Percentiles rank a stretch among this genome's conserved stretches.
phyloP scores from a whole-genome alignment of 257 asterid genomes.

The Anisodus acutangulus region DNA sequence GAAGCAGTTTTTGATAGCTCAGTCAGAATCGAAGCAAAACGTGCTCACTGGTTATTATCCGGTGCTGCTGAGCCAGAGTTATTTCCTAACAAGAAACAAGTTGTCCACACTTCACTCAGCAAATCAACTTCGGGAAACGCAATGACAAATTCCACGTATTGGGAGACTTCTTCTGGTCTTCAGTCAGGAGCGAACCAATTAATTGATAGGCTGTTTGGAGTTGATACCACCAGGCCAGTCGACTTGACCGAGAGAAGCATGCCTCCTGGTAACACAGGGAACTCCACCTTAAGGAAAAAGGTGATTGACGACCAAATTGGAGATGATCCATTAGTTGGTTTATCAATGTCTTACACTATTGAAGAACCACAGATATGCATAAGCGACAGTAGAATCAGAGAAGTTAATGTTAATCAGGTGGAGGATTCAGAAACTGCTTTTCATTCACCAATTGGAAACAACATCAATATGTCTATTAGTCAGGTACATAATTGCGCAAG shows the following conservation, averaged over 20 bases:
- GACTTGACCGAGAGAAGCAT: constrained; percentile 45
- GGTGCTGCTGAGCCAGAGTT: constrained; percentile 65
- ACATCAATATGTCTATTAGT: constrained; percentile 51
- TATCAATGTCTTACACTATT: constrained; percentile 68
- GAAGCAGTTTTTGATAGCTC: constrained; percentile 68
- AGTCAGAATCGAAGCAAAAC: constrained; percentile 64
- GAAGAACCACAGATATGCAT: constrained; percentile 62
- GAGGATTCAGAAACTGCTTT: constrained; percentile 61
- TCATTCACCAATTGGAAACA: constrained; percentile 50
- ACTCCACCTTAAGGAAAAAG: constrained; percentile 32
- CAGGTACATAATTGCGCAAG: constrained; percentile 55
- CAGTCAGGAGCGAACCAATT: constrained; percentile 59
- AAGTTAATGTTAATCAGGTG: constrained; percentile 73
- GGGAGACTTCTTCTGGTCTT: constrained; percentile 73
- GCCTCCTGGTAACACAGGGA: constrained; percentile 49
- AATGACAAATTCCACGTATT: constrained; percentile 50
- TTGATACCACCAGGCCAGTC: constrained; percentile 48
- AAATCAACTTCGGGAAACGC: not conserved
- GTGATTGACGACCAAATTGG: too few species aligned
- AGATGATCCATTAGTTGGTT: constrained; percentile 57
- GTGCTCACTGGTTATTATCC: constrained; percentile 65
- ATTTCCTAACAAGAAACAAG: constrained; percentile 73
- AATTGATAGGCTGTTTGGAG: constrained; percentile 70
- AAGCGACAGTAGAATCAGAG: constrained; percentile 63
- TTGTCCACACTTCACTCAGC: constrained; percentile 48